Evolutionary conservation across 345 rosid species (phyloP), one percentile per base, ranked within the genome.

Genomic region (Salix dunnii): DNA sequence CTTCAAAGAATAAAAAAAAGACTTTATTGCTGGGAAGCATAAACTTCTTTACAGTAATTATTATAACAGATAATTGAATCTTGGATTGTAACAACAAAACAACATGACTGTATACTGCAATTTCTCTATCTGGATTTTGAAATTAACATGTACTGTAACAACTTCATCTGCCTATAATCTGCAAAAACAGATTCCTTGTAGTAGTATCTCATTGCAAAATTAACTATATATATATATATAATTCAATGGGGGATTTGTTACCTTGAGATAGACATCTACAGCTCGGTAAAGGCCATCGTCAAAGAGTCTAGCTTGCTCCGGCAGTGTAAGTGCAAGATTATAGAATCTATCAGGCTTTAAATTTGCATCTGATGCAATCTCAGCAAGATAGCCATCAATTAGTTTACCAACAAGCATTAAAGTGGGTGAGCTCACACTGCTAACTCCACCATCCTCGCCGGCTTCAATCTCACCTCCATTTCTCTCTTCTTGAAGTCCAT

Each of bases 261-360:
- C 99, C 97, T 93, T 96, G 74, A 96, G 96, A 78, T 91, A 96
- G 30, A 96, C 88, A 71, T 96, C 98, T 21, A 96, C 86, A n/a
- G 99, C 94, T 80, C 99, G 87, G 86, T 96, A 96, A 2, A 96
- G 93, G n/a, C 99, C 96, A 79, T 96, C 98, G 53, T 96, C 98
- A 73, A 88, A 93, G 62, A 90, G 89, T n/a, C 99, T 82, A 74
- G 98, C 96, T 79, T 90, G 87, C 61, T 91, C 92, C 0, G 99
- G 98, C 9, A 93, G 91, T 12, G 92, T 87, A 36, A 86, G 82
- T 0, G 94, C 94, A 20, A 96, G 86, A 67, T 83, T 86, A 81
- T 89, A 90, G 84, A 96, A 91, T 62, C 84, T 86, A 1, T 89
- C 99, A 31, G 92, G 87, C 81, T 96, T 93, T 28, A 96, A 88